phyloP scores from a whole-genome alignment of 1,284 basidiomycete species.

The Erythrobasidium hasegawianum region DNA sequence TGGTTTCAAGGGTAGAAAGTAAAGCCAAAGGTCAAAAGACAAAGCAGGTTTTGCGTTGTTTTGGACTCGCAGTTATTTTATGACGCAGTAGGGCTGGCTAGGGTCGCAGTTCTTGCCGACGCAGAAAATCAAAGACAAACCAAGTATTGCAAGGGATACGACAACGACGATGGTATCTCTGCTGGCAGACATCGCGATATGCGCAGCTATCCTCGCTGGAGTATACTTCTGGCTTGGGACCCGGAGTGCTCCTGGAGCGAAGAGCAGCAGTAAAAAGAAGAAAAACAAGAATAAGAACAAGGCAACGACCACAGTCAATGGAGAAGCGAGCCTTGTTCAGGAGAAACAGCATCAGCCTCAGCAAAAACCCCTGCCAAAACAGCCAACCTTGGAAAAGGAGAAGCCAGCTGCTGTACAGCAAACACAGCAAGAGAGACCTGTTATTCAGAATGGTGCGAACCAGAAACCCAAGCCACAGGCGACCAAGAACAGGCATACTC shows the following conservation, averaged over 20 bases:
- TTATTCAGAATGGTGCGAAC: no score
- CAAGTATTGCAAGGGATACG: no score
- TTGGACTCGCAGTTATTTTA: no score
- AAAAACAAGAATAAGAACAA: background rate
- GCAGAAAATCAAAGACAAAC: no score
- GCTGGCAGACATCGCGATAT: conserved; percentile 5
- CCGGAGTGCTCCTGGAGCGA: background rate
- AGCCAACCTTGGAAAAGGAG: background rate
- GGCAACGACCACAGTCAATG: background rate
- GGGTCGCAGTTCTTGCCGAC: background rate
- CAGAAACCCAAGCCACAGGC: no score
- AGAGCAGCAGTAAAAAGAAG: background rate
- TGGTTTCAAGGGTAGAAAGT: no score
- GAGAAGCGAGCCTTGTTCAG: no score
- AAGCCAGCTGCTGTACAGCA: background rate
- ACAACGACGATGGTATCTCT: conserved; percentile 2
- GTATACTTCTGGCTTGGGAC: background rate
- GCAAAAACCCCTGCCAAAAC: background rate
- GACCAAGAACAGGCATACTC: background rate
- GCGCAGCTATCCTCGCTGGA: background rate
- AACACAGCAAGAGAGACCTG: background rate
- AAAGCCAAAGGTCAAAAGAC: no score
- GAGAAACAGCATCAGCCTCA: no score
- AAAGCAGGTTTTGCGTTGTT: no score
- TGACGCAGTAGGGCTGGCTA: background rate